Evolutionary conservation across 2,329 filamentous ascomycete genomes (phyloP), one percentile per base, ranked within the genome.

Genomic region (Curvularia sp.): DNA sequence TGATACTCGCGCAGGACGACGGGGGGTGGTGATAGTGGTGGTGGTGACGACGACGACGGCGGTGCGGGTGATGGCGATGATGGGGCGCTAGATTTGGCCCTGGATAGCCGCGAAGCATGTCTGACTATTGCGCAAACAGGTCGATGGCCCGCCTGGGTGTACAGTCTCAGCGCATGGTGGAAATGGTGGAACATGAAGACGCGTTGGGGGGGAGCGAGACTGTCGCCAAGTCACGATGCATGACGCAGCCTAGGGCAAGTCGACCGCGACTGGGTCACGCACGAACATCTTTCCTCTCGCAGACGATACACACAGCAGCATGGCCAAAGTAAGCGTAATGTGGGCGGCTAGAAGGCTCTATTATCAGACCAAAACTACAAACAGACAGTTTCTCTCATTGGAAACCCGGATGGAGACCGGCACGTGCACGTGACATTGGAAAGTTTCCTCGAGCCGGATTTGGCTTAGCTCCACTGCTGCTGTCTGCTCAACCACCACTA

Each of bases 1-100:
- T 97, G 93, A 72, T 97, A 97, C 67, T 90, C 83, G 65, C 93
- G 89, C 41, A 96, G 86, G 55, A 83, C 83, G 53, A 94, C 80
- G 39, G 75, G 72, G 13, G 70, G 63, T 32, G 72, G 64, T 47
- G 55, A 21, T 2, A 58, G 64, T 49, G 49, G 55, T 39, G 53
- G 57, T 36, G 21, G 61, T 30, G 59, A 21, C 27, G 61, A 47
- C 25, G 55, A 48, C 21, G 58, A 55, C 52, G 67, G 36, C 36
- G 55, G 23, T 46, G 43, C n/a, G 10, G 39, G 3, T 41, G 48
- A n/a, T 28, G 36, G 19, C n/a, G 70, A 63, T 28, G 71, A 64
- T 47, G 38, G 23, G 32, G 34, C 28, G 10, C 15, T 36, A 7
- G 18, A 25, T 12, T 30, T 9, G 39, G 41, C 27, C 21, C 27